These are phyloP conservation scores for Colletotrichum somersetense DNA, from an alignment of 2,329 filamentous ascomycete genomes.

Conservation along the genomic window DNA sequence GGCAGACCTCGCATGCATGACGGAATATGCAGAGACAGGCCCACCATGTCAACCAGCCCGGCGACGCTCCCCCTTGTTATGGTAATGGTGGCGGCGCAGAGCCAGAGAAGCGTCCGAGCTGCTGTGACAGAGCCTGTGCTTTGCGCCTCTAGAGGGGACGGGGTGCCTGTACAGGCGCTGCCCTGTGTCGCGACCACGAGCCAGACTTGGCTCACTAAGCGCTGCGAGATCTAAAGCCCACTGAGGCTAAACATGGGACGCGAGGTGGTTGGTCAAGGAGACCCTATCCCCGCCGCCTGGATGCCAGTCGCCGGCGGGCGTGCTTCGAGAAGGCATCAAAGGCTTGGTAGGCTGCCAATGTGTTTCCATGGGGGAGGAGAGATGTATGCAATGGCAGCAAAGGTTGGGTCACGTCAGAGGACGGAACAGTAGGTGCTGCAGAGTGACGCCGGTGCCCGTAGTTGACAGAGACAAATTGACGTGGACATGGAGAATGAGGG, in stretches of 20 bases:
- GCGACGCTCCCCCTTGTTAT: constrained; percentile 44
- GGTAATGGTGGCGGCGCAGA: constrained; percentile 44
- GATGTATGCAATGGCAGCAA: constrained; percentile 3
- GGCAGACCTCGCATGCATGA: constrained; percentile 65
- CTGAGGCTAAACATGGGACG: constrained; percentile 28
- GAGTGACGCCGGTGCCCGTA: constrained; percentile 25
- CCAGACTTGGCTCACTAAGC: constrained; percentile 38
- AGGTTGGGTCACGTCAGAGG: constrained; percentile 24
- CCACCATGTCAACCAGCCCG: constrained; percentile 61
- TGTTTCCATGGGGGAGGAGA: background rate
- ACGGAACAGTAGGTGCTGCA: constrained; percentile 9
- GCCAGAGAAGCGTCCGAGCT: constrained; percentile 46
- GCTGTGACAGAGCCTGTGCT: constrained; percentile 43
- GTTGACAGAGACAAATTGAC: constrained; percentile 35
- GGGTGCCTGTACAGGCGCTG: constrained; percentile 37
- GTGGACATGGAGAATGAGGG: constrained; percentile 22
- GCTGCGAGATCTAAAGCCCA: constrained; percentile 28
- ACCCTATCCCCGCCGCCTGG: constrained; percentile 13
- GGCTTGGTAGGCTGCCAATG: constrained; percentile 18
- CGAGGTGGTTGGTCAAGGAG: constrained; percentile 28
- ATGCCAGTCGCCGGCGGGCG: constrained; percentile 17
- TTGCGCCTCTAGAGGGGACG: constrained; percentile 32
- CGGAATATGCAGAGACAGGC: constrained; percentile 67
- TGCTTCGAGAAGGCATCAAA: constrained; percentile 39
- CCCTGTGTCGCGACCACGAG: constrained; percentile 26